Evolutionary conservation across 768 basidiomycete genomes (phyloP).

Genomic region (Leccinum uliginosum): DNA sequence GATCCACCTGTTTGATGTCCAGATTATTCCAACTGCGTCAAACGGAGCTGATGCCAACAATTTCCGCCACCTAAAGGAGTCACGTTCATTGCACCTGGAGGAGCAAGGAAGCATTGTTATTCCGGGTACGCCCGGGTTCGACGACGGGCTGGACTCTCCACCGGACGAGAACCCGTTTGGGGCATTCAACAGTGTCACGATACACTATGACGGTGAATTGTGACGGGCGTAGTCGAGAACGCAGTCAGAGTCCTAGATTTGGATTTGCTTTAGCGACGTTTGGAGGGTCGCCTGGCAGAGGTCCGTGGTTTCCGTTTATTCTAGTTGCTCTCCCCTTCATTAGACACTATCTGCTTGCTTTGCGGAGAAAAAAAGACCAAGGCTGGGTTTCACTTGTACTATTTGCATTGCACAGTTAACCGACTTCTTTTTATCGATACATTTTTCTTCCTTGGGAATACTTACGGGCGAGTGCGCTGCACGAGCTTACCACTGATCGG

Average conservation of each 20-base stretch:
- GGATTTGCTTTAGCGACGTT: slow-evolving; percentile 2
- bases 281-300: slow-evolving; percentile 9
- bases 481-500: slow-evolving; percentile 21
- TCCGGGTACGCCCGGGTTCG: slow-evolving; percentile 39
- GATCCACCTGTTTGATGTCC: slow-evolving; percentile 23
- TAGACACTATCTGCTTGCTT: slow-evolving; percentile 23
- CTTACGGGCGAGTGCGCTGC: slow-evolving; percentile 16
- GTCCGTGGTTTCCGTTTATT: slow-evolving; percentile 16
- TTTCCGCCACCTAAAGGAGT: slow-evolving; percentile 89
- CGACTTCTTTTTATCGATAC: slow-evolving; percentile 14
- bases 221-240: slow-evolving; percentile 11
- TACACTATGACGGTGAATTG: slow-evolving; percentile 75
- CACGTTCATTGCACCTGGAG: slow-evolving; percentile 86
- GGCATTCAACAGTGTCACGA: slow-evolving; percentile 86
- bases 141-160: slow-evolving; percentile 41
- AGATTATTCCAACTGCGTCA: slow-evolving; percentile 77
- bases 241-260: slow-evolving; percentile 3
- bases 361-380: slow-evolving; percentile 14
- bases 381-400: slow-evolving; percentile 29
- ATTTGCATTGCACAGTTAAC: slow-evolving; percentile 29
- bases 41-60: slow-evolving; percentile 83
- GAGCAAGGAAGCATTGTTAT: slow-evolving; percentile 41
- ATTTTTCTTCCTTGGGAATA: slow-evolving; percentile 23
- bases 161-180: slow-evolving; percentile 71
- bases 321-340: slow-evolving; percentile 5